A percentile compares a stretch with the other conserved stretches of the same genome.
These are phyloP conservation scores for Escallonia rubra DNA, from an alignment of 129 eudicot genomes.

Conservation along the genomic window DNA sequence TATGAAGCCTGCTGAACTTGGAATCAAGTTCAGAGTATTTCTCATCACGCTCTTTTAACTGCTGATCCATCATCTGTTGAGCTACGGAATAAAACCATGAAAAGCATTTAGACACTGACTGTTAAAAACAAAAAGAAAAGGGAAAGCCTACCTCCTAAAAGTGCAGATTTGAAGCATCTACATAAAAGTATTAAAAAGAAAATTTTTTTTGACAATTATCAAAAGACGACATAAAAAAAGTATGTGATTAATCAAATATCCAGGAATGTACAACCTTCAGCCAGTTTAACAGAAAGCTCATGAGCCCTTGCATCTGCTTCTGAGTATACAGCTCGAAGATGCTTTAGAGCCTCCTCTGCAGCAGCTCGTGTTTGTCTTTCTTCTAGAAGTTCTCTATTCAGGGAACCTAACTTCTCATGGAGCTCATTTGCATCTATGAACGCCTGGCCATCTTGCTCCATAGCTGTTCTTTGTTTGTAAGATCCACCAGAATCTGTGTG, in stretches of 20 bases:
- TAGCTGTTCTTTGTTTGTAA: constrained; percentile 15
- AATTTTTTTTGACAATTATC: not conserved
- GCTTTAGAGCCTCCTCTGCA: constrained; percentile 88
- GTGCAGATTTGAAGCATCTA: constrained; percentile 9
- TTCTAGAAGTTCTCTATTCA: constrained; percentile 61
- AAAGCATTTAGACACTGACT: constrained; percentile 13
- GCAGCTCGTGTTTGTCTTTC: constrained; percentile 91
- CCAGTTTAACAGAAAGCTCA: constrained; percentile 78
- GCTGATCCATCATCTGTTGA: constrained; percentile 79
- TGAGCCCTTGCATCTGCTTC: constrained; percentile 90
- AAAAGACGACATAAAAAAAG: not conserved
- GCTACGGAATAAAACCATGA: constrained; percentile 44
- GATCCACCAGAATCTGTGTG: constrained; percentile 29
- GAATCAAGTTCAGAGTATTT: constrained; percentile 89
- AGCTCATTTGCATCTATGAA: constrained; percentile 33
- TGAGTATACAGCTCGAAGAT: constrained; percentile 57
- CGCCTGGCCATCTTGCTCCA: constrained; percentile 23
- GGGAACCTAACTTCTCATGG: constrained; percentile 51
- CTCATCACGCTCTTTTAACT: constrained; percentile 90
- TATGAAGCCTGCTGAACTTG: constrained; percentile 94
- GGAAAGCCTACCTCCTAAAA: not conserved
- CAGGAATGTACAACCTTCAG: constrained; percentile 60
- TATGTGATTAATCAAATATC: not conserved
- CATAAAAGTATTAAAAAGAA: not conserved
- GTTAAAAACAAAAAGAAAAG: constrained; percentile 6